Conservation (phyloP, 2,329 filamentous ascomycete species). For the Epichloe sp. region DNA sequence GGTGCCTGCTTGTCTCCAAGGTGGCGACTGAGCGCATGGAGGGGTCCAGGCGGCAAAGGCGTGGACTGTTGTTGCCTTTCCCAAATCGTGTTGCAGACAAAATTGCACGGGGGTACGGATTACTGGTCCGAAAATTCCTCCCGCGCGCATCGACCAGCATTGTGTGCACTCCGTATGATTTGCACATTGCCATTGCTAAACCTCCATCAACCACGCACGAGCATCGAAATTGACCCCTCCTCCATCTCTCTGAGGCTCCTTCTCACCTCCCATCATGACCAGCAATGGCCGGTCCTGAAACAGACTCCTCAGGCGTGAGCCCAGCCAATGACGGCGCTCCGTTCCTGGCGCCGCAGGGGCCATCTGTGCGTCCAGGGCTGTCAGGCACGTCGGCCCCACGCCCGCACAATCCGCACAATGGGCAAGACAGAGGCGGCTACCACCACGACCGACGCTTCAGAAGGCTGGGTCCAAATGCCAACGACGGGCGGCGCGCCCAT, state of each 20-base stretch:
- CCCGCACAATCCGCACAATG: not conserved
- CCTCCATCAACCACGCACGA: too few relatives aligned
- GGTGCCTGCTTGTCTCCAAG: not conserved
- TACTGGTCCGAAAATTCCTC: too few relatives aligned
- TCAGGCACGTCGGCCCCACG: not conserved
- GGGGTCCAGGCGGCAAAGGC: not conserved
- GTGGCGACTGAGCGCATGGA: not conserved
- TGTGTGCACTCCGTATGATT: not conserved
- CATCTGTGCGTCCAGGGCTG: not conserved
- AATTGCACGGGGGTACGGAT: not conserved
- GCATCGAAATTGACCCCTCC: too few relatives aligned
- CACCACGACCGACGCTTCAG: not conserved
- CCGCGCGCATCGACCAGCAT: too few relatives aligned
- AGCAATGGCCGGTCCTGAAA: conserved; percentile 2
- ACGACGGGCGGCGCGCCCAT: not conserved
- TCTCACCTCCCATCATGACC: not conserved
- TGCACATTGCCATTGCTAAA: not conserved
- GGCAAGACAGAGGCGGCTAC: not conserved
- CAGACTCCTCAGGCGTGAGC: not conserved
- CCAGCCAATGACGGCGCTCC: conserved; percentile 4
- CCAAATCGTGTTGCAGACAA: not conserved
- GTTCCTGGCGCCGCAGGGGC: conserved; percentile 1
- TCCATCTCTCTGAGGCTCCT: not conserved
- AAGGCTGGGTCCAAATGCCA: conserved; percentile 1
- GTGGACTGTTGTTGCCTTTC: not conserved